Evolutionary conservation across 352 stramenopile genomes (phyloP), one percentile per base, ranked within the genome.

Genomic region (Poterioochromonas sp.): DNA sequence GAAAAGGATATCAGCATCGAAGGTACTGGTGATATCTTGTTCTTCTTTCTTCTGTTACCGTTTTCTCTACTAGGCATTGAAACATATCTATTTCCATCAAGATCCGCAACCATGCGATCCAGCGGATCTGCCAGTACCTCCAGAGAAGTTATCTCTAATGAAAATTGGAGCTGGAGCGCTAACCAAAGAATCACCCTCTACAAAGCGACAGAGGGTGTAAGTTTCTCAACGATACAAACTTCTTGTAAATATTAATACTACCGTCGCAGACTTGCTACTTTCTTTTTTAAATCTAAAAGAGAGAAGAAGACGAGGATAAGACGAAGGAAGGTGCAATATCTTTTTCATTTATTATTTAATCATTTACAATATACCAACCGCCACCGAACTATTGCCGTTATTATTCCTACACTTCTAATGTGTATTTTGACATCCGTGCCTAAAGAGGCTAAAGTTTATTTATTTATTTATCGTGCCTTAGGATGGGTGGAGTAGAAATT

Each of bases 31-130:
- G 12, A 29, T 44, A n/a, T 39, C 34, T 37, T 68, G 58, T 40
- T 37, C 26, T 32, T 8, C 58, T 18, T 37, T 68, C 58, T 68
- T 12, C 12, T 11, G 26, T 18, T 35, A 39, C 58, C 12, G 20
- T 41, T 44, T 40, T 41, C 3, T 44, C 41, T 12, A 71, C 32
- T 71, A 71, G 62, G 62, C 62, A 44, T 71, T 71, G 62, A 5
- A 12, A 8, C 5, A 71, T 44, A 5, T 18, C 5, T 71, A 71
- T 29, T 71, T 71, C 32, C 5, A 15, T 43, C 1, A 40, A 3
- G 62, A 8, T 22, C 62, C 62, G 26, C 3, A 22, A 15, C 8
- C 39, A 29, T 71, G 62, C 32, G 34, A 2, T 29, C 8, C 26
- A 32, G 51, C 15, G 8, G 51, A 62, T 8, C 51, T 62, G 12